These are phyloP conservation scores for Perilla frutescens DNA, from an alignment of 257 asterid genomes.

Conservation along the genomic window DNA sequence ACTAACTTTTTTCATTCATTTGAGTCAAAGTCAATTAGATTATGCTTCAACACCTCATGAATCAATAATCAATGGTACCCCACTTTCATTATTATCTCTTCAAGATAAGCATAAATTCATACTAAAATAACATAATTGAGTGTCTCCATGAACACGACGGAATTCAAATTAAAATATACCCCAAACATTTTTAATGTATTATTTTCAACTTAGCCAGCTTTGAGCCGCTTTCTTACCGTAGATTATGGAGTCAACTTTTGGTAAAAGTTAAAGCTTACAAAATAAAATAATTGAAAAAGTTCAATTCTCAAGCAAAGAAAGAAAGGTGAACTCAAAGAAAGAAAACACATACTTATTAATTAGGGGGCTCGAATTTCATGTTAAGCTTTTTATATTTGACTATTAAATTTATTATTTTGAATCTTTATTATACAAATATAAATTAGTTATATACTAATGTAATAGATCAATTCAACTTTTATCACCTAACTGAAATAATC, in stretches of 20 bases:
- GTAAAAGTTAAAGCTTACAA: background rate
- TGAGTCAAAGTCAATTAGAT: background rate
- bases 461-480: too few species aligned
- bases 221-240: slow-evolving; percentile 14
- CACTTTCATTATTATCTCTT: background rate
- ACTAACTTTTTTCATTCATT: too few species aligned
- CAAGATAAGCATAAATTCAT: background rate
- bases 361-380: too few species aligned
- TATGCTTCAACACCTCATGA: background rate
- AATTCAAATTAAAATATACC: background rate
- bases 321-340: background rate
- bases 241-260: slow-evolving; percentile 16
- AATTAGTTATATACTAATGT: too few species aligned
- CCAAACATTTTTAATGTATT: background rate
- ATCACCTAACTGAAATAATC: too few species aligned
- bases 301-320: background rate
- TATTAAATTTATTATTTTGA: too few species aligned
- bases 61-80: slow-evolving; percentile 2
- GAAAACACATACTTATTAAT: too few species aligned
- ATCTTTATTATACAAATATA: too few species aligned
- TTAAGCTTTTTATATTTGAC: too few species aligned
- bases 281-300: background rate
- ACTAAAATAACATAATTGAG: background rate
- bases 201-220: background rate
- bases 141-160: background rate